phyloP scores from a whole-genome alignment of 306 rosid species.

The Pterocarpus santalinus region DNA sequence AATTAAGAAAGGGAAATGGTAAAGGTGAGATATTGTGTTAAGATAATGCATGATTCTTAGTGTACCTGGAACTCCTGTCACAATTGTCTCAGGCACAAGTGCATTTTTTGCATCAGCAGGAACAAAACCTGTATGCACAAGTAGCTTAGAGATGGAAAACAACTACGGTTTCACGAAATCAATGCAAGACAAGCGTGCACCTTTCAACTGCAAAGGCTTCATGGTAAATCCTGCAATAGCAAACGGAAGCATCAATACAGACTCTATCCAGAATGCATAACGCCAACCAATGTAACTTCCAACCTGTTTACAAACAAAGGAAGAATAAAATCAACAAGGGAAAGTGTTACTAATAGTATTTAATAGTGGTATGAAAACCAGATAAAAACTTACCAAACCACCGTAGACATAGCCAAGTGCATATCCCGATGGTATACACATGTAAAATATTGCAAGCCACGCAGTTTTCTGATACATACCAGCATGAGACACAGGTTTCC shows the following conservation, averaged over 20 bases:
- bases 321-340: conserved; percentile 17
- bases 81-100: conserved; percentile 43
- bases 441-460: conserved; percentile 82
- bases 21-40: conserved; percentile 4
- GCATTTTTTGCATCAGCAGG: conserved; percentile 54
- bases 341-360: not conserved
- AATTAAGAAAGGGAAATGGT: conserved; percentile 14
- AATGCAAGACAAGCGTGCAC: conserved; percentile 52
- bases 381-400: conserved; percentile 72
- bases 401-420: conserved; percentile 89
- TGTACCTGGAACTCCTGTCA: conserved; percentile 63
- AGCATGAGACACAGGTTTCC: conserved; percentile 39
- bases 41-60: conserved; percentile 25
- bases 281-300: conserved; percentile 80
- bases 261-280: conserved; percentile 76
- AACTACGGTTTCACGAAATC: conserved; percentile 13
- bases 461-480: conserved; percentile 69
- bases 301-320: conserved; percentile 57
- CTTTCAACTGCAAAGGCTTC: conserved; percentile 86
- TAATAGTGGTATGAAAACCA: conserved; percentile 3
- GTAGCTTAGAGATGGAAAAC: conserved; percentile 43
- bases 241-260: conserved; percentile 84
- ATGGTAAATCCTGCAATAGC: conserved; percentile 72
- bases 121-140: conserved; percentile 63
- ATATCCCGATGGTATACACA: conserved; percentile 88